A percentile compares a stretch with the other conserved stretches of the same genome.
Evolutionary conservation across 108 stramenopile genomes (phyloP).

Genomic region (Nitzschia sp.): DNA sequence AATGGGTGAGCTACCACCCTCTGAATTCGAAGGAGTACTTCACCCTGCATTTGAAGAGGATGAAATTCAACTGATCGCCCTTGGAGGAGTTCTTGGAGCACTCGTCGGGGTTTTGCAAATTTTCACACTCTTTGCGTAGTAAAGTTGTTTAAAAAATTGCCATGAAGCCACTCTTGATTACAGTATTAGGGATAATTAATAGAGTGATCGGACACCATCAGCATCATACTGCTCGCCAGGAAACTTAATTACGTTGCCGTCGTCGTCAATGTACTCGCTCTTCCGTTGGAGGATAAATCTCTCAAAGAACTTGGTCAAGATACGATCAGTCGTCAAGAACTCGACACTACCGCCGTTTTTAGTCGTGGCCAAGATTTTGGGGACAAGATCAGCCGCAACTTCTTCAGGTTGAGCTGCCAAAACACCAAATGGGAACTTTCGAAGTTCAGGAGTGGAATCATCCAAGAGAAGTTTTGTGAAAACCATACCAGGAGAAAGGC

Average conservation of each 20-base stretch:
- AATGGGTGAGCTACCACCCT: slow-evolving; percentile 73
- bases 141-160: background rate
- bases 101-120: slow-evolving; percentile 87
- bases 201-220: slow-evolving; percentile 79
- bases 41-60: slow-evolving; percentile 98
- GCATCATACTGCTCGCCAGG: slow-evolving; percentile 88
- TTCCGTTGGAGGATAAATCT: slow-evolving; percentile 87
- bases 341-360: slow-evolving; percentile 80
- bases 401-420: slow-evolving; percentile 91
- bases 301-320: slow-evolving; percentile 88
- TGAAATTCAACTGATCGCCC: slow-evolving; percentile 89
- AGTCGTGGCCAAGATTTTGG: slow-evolving; percentile 74
- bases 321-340: slow-evolving; percentile 86
- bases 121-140: slow-evolving; percentile 40
- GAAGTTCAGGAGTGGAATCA: slow-evolving; percentile 89
- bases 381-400: slow-evolving; percentile 89
- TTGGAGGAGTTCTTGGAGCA: slow-evolving; percentile 91
- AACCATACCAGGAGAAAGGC: slow-evolving; percentile 90
- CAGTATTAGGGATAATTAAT: slow-evolving; percentile 38
- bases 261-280: slow-evolving; percentile 91
- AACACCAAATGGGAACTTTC: slow-evolving; percentile 92
- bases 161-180: background rate
- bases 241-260: slow-evolving; percentile 88
- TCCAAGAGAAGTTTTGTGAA: slow-evolving; percentile 89
- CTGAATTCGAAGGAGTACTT: slow-evolving; percentile 90